Evolutionary conservation across 371 early-diverging fungal species (phyloP).

Genomic region (Mitosporidium daphniae): DNA sequence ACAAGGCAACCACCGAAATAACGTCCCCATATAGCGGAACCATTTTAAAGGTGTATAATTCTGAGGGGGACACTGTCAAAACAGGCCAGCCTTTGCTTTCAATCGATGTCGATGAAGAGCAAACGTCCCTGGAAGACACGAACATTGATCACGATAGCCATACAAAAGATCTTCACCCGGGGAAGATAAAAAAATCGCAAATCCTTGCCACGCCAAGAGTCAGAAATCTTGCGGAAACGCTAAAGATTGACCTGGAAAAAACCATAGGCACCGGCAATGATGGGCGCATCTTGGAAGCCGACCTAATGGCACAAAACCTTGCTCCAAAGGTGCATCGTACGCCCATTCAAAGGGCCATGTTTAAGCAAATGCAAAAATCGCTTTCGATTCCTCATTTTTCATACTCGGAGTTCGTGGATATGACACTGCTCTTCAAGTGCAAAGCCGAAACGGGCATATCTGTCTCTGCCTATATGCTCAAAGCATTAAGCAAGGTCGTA

Average conservation of each 20-base stretch:
- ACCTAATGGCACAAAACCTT: constrained; percentile 14
- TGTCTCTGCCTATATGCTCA: too few relatives aligned
- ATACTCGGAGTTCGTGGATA: too few relatives aligned
- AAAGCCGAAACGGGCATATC: too few relatives aligned
- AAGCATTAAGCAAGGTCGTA: too few relatives aligned
- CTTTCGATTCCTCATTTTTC: constrained; percentile 67
- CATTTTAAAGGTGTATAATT: constrained; percentile 33
- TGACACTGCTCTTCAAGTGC: too few relatives aligned
- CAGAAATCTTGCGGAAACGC: constrained; percentile 38
- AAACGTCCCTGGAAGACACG: constrained; percentile 2
- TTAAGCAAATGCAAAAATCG: constrained; percentile 62
- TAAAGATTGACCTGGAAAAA: constrained; percentile 21
- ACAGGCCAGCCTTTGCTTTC: constrained; percentile 70
- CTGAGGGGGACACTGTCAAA: constrained; percentile 46
- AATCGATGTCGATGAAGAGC: constrained; percentile 25
- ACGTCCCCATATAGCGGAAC: constrained; percentile 60
- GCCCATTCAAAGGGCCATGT: constrained; percentile 69
- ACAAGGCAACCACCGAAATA: constrained; percentile 88
- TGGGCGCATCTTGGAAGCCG: constrained; percentile 37
- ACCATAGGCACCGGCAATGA: constrained; percentile 41
- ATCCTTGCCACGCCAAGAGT: constrained; percentile 46
- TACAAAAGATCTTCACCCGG: constrained; percentile 2
- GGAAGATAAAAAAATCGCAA: background rate
- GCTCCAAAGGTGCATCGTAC: constrained; percentile 20
- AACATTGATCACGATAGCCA: background rate